A percentile compares a stretch with the other conserved stretches of the same genome.
phyloP scores from a whole-genome alignment of 345 rosid species.

The Acer campestre region DNA sequence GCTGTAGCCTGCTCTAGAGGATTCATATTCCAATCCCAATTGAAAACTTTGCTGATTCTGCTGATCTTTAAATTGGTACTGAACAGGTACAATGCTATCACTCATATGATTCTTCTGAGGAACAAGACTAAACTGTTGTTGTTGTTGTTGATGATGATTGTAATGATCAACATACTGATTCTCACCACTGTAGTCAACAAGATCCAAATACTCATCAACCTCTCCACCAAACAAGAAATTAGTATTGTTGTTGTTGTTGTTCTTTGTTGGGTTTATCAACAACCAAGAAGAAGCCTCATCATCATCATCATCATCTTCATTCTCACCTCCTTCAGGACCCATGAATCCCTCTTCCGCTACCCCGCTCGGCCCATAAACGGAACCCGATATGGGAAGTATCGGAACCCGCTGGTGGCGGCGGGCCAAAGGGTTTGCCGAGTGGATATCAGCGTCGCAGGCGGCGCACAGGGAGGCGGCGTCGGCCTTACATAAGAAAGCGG shows the following conservation, averaged over 20 bases:
- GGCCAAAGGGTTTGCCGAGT: constrained; percentile 90
- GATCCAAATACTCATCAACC: constrained; percentile 76
- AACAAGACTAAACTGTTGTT: constrained; percentile 31
- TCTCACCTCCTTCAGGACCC: constrained; percentile 28
- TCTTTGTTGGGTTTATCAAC: constrained; percentile 55
- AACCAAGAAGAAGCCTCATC: constrained; percentile 88
- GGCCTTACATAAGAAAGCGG: constrained; percentile 88
- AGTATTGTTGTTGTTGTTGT: constrained; percentile 26
- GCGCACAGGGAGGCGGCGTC: constrained; percentile 86
- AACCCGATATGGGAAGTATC: constrained; percentile 57
- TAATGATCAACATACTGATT: constrained; percentile 49
- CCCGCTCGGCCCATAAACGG: constrained; percentile 25
- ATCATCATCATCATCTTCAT: constrained; percentile 58
- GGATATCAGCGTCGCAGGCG: constrained; percentile 80
- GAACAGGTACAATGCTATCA: constrained; percentile 80
- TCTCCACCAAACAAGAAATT: constrained; percentile 63
- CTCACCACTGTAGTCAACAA: constrained; percentile 67
- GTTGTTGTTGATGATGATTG: constrained; percentile 19
- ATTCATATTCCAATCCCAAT: constrained; percentile 50
- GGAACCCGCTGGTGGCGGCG: constrained; percentile 91
- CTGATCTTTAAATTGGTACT: constrained; percentile 44
- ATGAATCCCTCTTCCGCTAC: constrained; percentile 37
- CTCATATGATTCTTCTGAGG: constrained; percentile 53
- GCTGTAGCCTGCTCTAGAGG: constrained; percentile 48
- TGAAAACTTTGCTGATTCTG: constrained; percentile 49